Percentiles rank a stretch among this genome's conserved stretches.
Conservation (phyloP, 2,329 filamentous ascomycete species). For the Leptosphaerulina australis region DNA sequence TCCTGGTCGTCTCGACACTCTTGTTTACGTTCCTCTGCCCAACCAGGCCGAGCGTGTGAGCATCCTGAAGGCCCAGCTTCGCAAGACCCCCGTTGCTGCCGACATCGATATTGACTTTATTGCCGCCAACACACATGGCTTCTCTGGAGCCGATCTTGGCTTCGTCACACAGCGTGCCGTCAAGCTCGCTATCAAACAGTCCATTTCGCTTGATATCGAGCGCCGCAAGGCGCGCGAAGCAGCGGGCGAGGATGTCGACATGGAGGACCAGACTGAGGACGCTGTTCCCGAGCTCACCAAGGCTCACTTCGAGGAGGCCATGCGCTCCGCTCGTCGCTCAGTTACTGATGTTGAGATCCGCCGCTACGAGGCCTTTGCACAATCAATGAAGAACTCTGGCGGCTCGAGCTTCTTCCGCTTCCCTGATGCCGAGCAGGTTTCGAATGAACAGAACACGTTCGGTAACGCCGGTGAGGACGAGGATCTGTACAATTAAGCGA, state of each 20-base stretch:
- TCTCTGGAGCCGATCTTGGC: constrained; percentile 98
- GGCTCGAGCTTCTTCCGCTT: constrained; percentile 99
- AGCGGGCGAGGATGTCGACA: constrained; percentile 70
- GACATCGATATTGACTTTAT: constrained; percentile 93
- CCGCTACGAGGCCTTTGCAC: constrained; percentile 96
- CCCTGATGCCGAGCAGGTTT: constrained; percentile 62
- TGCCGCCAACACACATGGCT: constrained; percentile 95
- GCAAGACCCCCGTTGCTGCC: constrained; percentile 89
- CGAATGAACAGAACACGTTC: constrained; percentile 61
- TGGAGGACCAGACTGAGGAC: constrained; percentile 79
- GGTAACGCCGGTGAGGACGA: constrained; percentile 92
- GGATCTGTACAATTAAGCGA: constrained; percentile 88
- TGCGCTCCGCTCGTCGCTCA: constrained; percentile 90
- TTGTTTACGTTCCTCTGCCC: constrained; percentile 97
- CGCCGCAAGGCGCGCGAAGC: constrained; percentile 88
- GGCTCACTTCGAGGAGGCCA: constrained; percentile 97
- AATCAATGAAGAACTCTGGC: constrained; percentile 98
- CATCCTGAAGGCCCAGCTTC: constrained; percentile 93
- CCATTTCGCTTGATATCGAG: constrained; percentile 87
- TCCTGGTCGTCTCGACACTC: constrained; percentile 96
- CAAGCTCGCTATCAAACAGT: constrained; percentile 99
- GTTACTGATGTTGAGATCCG: constrained; percentile 97
- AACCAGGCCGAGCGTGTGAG: constrained; percentile 87
- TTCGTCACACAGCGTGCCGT: constrained; percentile 99
- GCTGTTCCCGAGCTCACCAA: constrained; percentile 95